Base-by-base conservation (phyloP, 2,329 filamentous ascomycete species). In the Aspergillus versicolor region DNA sequence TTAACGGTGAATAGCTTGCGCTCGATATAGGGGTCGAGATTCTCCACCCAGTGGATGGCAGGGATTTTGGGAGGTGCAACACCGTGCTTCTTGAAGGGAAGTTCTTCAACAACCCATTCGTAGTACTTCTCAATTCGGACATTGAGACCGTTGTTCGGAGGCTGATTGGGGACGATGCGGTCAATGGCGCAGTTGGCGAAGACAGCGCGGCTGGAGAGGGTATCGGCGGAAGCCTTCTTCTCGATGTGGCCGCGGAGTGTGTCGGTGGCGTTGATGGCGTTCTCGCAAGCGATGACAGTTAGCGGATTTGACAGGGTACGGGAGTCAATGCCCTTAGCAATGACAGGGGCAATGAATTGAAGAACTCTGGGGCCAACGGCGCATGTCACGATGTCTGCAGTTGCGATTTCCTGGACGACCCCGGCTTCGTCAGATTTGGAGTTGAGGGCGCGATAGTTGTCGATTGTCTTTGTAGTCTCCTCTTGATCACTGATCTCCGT, bases 1-100 rank as follows among this genome's bases (percentile, higher is more conserved):
- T 99, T 99, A 84, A 99, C 93, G 21, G 94, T 99, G 83, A 92
- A 99, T 63, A 99, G 88, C 85, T 99, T 99, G 77, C 94, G 92
- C 86, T 99, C 94, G 70, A 99, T 97, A 81, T 93, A 99, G 57
- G 94, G 94, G 72, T 88, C 84, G 30, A 99, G 86, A 78, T 97
- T 84, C 63, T 91, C 87, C 58, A 97, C 94, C 86, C 91, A 97
- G 79, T 96, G 90, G 73, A 97, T 88, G 59, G 92, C 93, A 64
- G 94, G 77, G 70, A 99, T 93, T 17, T 84, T 77, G 5, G 92
- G 92, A 65, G 85, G 83, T n/a, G 48, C 34, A n/a, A 58, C 50
- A 53, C 82, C 81, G 61, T 83, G 79, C 62, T 88, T 84, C 63
- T 87, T 82, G 76, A 97, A 97, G 2, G 93, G 93, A 44, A 86